phyloP scores from a whole-genome alignment of 768 basidiomycete genomes.

The Boletus pseudo-olivaceus region DNA sequence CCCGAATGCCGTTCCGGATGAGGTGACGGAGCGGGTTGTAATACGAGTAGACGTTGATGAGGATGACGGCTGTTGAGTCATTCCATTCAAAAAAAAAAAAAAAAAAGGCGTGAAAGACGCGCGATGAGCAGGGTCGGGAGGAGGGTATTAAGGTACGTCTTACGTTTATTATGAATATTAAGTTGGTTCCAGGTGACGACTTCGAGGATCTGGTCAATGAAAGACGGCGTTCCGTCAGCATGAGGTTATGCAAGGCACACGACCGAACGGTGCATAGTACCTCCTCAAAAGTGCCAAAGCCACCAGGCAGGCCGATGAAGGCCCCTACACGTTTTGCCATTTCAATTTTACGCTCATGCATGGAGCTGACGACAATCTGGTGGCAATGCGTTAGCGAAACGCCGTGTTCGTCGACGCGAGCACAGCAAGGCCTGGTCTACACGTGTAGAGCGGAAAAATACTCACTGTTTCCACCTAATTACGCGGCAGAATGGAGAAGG shows the following conservation, averaged over 20 bases:
- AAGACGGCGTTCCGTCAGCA: conserved; percentile 1
- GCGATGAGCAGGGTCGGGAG: neutral
- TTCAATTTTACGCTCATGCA: conserved; percentile 87
- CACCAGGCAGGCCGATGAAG: conserved; percentile 89
- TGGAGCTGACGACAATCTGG: conserved; percentile 71
- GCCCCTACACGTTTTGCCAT: conserved; percentile 82
- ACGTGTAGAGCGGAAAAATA: neutral
- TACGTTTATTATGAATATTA: conserved; percentile 82
- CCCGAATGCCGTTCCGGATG: conserved; percentile 59
- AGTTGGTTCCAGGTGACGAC: conserved; percentile 94
- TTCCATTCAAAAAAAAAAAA: too few relatives aligned
- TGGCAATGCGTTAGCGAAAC: conserved; percentile 8
- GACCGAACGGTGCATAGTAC: conserved; percentile 25
- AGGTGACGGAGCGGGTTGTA: conserved; percentile 80
- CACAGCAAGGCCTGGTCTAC: neutral
- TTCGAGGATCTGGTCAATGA: conserved; percentile 63
- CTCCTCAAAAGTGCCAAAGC: conserved; percentile 95
- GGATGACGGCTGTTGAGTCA: conserved; percentile 59
- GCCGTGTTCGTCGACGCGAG: neutral
- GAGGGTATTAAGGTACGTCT: conserved; percentile 19
- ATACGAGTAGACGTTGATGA: conserved; percentile 83
- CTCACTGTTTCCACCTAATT: conserved; percentile 33
- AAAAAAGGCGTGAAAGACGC: neutral
- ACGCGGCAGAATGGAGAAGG: neutral
- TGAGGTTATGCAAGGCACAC: neutral